Evolutionary conservation across 176 grass and related monocot genomes (phyloP).

Genomic region (Eleusine indica): DNA sequence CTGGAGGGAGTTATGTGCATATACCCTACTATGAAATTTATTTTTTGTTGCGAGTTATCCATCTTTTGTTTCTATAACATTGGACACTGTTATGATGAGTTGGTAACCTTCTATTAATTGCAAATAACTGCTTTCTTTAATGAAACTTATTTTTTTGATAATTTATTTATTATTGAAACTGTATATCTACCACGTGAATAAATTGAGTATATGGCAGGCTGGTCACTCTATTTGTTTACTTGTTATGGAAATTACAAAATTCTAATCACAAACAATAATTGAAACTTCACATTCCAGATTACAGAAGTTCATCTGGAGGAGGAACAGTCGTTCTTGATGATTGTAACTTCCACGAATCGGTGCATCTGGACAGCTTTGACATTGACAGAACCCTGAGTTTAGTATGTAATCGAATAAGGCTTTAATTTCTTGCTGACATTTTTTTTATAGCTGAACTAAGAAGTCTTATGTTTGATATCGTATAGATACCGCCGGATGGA

Average conservation of each 20-base stretch:
- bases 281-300: slow-evolving; percentile 55
- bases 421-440: slow-evolving; percentile 15
- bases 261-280: slow-evolving; percentile 22
- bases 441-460: slow-evolving; percentile 24
- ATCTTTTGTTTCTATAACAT: slow-evolving; percentile 27
- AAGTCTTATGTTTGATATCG: slow-evolving; percentile 26
- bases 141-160: neutral
- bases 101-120: neutral
- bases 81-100: neutral
- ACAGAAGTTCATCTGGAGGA: slow-evolving; percentile 88
- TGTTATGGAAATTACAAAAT: slow-evolving; percentile 33
- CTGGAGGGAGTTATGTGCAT: neutral
- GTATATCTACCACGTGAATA: slow-evolving; percentile 5
- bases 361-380: slow-evolving; percentile 97
- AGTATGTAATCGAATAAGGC: slow-evolving; percentile 51
- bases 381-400: slow-evolving; percentile 86
- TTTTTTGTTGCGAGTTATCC: neutral
- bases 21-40: slow-evolving; percentile 17
- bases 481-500: slow-evolving; percentile 92
- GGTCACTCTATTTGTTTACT: slow-evolving; percentile 7
- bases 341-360: slow-evolving; percentile 98
- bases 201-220: neutral
- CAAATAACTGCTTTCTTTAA: neutral
- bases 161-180: neutral
- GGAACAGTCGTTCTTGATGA: slow-evolving; percentile 91